Conservation (phyloP, 306 rosid genomes). For the Canavalia ensiformis region DNA sequence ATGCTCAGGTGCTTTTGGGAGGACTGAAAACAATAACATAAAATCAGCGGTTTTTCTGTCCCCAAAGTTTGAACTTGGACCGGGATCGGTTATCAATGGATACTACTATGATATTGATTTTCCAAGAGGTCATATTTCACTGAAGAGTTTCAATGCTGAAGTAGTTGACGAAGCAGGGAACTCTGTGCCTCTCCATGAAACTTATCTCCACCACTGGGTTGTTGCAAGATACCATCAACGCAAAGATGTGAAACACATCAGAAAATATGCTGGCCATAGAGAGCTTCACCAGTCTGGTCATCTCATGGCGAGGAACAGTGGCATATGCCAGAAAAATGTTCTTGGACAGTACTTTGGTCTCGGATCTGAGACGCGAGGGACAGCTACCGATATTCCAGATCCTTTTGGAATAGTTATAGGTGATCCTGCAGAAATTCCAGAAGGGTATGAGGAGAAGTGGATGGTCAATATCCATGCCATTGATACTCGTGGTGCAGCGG, state of each 20-base stretch:
- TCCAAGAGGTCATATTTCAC: constrained; percentile 77
- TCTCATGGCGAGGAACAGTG: constrained; percentile 52
- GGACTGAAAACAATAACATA: constrained; percentile 41
- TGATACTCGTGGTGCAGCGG: constrained; percentile 73
- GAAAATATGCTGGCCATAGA: constrained; percentile 25
- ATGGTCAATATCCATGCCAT: constrained; percentile 75
- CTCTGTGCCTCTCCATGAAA: constrained; percentile 71
- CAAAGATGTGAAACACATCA: constrained; percentile 19
- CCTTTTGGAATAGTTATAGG: constrained; percentile 82
- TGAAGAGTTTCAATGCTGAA: constrained; percentile 73
- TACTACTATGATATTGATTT: constrained; percentile 56
- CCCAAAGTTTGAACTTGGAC: constrained; percentile 67
- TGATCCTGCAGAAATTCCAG: constrained; percentile 63
- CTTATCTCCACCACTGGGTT: constrained; percentile 85
- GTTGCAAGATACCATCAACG: constrained; percentile 39
- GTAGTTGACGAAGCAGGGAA: constrained; percentile 73
- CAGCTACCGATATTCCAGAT: constrained; percentile 61
- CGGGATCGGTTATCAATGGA: constrained; percentile 70
- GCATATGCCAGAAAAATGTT: constrained; percentile 55
- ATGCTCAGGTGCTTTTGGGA: constrained; percentile 47
- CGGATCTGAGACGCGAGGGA: constrained; percentile 78
- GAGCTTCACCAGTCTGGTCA: constrained; percentile 25
- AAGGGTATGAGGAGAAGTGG: constrained; percentile 81
- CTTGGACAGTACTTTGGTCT: constrained; percentile 70
- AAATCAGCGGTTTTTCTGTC: constrained; percentile 61